Evolutionary conservation across 495 filamentous ascomycete species (phyloP).

Genomic region (Lasiosphaeris hirsuta): DNA sequence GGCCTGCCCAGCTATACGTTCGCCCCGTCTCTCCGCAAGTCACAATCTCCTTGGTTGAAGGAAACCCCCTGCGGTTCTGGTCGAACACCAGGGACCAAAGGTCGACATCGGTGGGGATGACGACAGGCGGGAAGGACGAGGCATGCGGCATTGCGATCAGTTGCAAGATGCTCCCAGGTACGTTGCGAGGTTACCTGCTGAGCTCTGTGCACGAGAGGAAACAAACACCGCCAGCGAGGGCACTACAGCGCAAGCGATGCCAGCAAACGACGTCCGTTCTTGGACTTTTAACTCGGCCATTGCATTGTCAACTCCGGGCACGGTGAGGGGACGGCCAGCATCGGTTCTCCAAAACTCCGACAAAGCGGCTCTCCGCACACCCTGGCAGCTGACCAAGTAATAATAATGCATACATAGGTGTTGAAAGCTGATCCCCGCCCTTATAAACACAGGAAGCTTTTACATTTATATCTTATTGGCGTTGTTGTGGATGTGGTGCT

Average conservation of each 20-base stretch:
- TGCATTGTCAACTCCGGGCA: not conserved
- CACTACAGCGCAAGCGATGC: too few species aligned
- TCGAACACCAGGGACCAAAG: constrained; percentile 72
- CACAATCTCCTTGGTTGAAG: constrained; percentile 61
- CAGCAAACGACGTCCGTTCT: too few species aligned
- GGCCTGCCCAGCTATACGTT: constrained; percentile 68
- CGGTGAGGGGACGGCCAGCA: constrained; percentile 11
- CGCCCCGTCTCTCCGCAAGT: constrained; percentile 70
- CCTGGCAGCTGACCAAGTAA: too few species aligned
- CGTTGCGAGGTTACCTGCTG: not conserved
- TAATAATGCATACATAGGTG: too few species aligned
- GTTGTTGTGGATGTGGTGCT: too few species aligned
- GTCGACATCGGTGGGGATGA: constrained; percentile 62
- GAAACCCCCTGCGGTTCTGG: constrained; percentile 10
- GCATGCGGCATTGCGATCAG: constrained; percentile 55
- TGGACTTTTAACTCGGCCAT: not conserved
- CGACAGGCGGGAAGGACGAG: constrained; percentile 53
- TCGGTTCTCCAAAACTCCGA: constrained; percentile 8
- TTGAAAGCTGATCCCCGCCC: too few species aligned
- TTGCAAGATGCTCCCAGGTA: not conserved
- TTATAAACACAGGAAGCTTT: too few species aligned
- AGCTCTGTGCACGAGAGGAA: not conserved
- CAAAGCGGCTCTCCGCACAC: not conserved
- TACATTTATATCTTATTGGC: too few species aligned
- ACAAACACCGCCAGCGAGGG: too few species aligned